Evolutionary conservation across 2,329 filamentous ascomycete species (phyloP).

Genomic region (Fusarium tupiense): DNA sequence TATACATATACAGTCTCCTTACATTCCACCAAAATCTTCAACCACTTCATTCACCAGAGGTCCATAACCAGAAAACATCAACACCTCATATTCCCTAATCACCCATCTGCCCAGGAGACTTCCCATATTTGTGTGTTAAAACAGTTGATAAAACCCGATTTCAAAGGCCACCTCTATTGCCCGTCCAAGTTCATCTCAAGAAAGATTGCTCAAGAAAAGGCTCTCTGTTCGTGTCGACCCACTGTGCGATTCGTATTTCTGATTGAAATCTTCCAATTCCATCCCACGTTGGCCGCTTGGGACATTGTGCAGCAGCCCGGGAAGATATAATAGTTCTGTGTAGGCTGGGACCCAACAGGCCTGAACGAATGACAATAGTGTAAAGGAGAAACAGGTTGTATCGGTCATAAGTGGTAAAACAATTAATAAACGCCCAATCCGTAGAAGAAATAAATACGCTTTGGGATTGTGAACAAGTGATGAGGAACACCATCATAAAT

Average conservation of each 20-base stretch:
- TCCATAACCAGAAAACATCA: constrained; percentile 21
- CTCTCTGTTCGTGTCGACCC: background rate
- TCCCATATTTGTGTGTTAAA: background rate
- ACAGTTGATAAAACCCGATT: background rate
- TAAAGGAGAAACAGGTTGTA: constrained; percentile 1
- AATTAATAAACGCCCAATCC: constrained; percentile 22
- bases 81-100: background rate
- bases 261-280: background rate
- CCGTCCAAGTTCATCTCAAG: constrained; percentile 1
- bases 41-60: background rate
- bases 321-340: background rate
- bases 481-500: constrained; percentile 31
- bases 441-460: constrained; percentile 22
- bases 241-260: background rate
- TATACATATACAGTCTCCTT: constrained; percentile 16
- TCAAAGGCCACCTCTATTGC: constrained; percentile 5
- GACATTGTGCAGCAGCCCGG: background rate
- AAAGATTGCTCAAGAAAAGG: background rate
- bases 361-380: constrained; percentile 13
- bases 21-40: background rate
- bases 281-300: background rate
- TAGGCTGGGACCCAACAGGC: background rate
- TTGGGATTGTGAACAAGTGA: constrained; percentile 25
- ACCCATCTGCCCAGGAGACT: background rate
- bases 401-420: constrained; percentile 16